Evolutionary conservation across 2,329 filamentous ascomycete species (phyloP).

Genomic region (Ophiostoma ips): DNA sequence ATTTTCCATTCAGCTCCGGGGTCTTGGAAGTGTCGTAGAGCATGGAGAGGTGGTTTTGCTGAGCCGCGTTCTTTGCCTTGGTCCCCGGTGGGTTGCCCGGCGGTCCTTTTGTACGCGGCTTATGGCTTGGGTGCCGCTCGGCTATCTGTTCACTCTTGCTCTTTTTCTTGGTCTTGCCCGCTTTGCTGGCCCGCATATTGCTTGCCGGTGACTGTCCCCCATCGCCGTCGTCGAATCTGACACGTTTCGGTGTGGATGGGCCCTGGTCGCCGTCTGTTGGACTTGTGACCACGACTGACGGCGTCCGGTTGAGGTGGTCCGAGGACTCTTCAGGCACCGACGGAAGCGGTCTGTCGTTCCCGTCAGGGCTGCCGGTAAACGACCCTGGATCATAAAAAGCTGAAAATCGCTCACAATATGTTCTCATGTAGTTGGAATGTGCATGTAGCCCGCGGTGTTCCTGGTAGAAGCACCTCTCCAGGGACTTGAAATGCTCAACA

Average conservation of each 20-base stretch:
- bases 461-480: conserved; percentile 47
- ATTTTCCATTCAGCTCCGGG: conserved; percentile 18
- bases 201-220: neutral
- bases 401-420: conserved; percentile 38
- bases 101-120: no score
- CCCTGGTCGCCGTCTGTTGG: neutral
- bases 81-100: conserved; percentile 23
- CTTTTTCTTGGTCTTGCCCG: conserved; percentile 19
- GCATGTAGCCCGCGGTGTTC: conserved; percentile 44
- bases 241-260: neutral
- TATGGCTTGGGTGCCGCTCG: conserved; percentile 24
- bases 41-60: conserved; percentile 9
- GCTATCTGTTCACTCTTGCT: conserved; percentile 23
- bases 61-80: conserved; percentile 18
- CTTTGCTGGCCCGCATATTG: conserved; percentile 14
- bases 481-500: conserved; percentile 47
- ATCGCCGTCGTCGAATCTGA: neutral
- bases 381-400: conserved; percentile 16
- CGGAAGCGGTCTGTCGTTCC: conserved; percentile 15
- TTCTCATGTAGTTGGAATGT: conserved; percentile 50
- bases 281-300: neutral
- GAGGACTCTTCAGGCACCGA: conserved; percentile 18
- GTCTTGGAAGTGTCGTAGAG: conserved; percentile 20
- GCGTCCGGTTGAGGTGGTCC: conserved; percentile 14
- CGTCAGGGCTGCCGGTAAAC: conserved; percentile 13